phyloP scores from a whole-genome alignment of 805 yeast species.

The Deakozyma indianensis region DNA sequence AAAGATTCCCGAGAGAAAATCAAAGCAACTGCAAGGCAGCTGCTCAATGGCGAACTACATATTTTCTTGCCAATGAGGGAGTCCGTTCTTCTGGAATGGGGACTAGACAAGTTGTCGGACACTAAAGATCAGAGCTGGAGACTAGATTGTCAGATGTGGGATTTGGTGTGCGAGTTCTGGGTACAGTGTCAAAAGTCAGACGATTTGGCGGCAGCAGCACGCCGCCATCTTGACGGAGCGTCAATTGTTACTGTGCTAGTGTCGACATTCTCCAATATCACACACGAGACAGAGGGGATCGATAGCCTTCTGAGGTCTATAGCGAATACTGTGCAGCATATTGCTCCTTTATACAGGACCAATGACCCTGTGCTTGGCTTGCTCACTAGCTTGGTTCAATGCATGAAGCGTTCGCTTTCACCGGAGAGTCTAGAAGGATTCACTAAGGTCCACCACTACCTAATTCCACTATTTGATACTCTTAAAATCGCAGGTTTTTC shows the following conservation, averaged over 20 bases:
- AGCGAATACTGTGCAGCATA: not conserved
- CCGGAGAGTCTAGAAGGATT: not conserved
- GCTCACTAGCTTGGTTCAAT: not conserved
- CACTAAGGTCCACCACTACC: not conserved
- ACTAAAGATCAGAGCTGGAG: not conserved
- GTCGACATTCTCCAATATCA: not conserved
- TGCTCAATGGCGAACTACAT: conserved; percentile 5
- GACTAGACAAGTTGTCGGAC: not conserved
- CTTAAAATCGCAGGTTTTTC: not conserved
- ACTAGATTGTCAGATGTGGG: not conserved
- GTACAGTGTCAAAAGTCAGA: not conserved
- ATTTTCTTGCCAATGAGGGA: conserved; percentile 15
- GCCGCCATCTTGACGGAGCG: not conserved
- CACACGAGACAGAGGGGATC: not conserved
- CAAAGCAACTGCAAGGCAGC: conserved; percentile 7
- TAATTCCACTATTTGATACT: not conserved
- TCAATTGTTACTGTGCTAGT: not conserved
- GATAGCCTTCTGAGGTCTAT: not conserved
- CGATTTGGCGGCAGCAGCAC: not conserved
- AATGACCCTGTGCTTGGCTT: not conserved
- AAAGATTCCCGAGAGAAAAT: conserved; percentile 6
- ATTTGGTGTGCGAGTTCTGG: not conserved
- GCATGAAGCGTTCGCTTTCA: not conserved
- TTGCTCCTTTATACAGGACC: not conserved
- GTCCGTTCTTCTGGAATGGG: conserved; percentile 17